phyloP scores from a whole-genome alignment of 163 green algal genomes.

The Prototheca stagnorum region DNA sequence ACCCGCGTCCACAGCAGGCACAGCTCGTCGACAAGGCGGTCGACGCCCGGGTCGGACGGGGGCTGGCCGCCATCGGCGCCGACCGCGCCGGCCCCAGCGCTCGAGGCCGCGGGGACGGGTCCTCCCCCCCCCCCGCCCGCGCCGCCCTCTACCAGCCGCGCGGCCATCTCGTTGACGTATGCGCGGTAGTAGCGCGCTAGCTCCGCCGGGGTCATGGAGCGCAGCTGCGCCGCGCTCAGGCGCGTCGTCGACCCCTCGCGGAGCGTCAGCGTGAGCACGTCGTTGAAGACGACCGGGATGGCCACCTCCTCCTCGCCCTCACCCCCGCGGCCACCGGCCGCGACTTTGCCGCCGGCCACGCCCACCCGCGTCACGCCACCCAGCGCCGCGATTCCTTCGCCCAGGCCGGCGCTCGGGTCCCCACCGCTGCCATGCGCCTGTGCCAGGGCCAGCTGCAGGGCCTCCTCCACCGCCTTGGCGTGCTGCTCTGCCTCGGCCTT shows the following conservation, averaged over 20 bases:
- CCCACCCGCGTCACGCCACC: background rate
- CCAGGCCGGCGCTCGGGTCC: background rate
- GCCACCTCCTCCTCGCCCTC: constrained; percentile 6
- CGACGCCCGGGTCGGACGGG: constrained; percentile 8
- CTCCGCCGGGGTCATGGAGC: constrained; percentile 16
- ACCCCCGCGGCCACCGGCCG: background rate
- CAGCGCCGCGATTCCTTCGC: background rate
- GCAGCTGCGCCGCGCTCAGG: constrained; percentile 9
- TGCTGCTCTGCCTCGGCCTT: constrained; percentile 36
- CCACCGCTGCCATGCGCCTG: background rate
- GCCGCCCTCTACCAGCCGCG: constrained; percentile 12
- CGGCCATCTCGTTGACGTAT: constrained; percentile 26
- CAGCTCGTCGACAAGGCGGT: constrained; percentile 13
- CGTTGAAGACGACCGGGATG: constrained; percentile 6
- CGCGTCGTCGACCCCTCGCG: constrained; percentile 6
- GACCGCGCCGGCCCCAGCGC: background rate
- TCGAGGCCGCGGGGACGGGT: too few relatives aligned
- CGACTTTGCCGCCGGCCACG: background rate
- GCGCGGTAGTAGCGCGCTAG: constrained; percentile 23
- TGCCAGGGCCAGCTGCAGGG: background rate
- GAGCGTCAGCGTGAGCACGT: constrained; percentile 19
- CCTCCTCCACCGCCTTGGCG: constrained; percentile 7
- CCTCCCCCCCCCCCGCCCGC: too few relatives aligned
- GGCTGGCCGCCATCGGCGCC: background rate
- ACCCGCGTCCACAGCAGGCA: constrained; percentile 9